These are phyloP conservation scores for Ascochyta rabiei DNA, from an alignment of 2,329 filamentous ascomycete species.

Conservation along the genomic window DNA sequence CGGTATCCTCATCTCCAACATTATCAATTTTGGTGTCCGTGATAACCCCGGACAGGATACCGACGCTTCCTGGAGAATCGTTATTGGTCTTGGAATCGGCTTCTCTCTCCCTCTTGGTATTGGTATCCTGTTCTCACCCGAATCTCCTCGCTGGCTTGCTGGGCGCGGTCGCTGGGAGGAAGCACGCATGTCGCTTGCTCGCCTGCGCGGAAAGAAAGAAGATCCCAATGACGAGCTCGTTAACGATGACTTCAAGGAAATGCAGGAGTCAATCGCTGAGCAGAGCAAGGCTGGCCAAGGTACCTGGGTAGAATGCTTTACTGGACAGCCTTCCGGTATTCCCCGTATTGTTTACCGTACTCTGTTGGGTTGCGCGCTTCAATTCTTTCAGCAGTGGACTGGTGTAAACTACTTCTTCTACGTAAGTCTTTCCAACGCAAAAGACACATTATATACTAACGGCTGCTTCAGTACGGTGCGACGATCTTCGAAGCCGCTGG, in stretches of 20 bases:
- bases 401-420: conserved; percentile 61
- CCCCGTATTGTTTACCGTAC: conserved; percentile 47
- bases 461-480: conserved; percentile 63
- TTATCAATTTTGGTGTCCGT: conserved; percentile 50
- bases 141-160: conserved; percentile 54
- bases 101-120: conserved; percentile 41
- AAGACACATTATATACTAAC: conserved; percentile 6
- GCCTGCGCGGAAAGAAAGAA: conserved; percentile 59
- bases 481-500: conserved; percentile 72
- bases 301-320: conserved; percentile 41
- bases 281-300: conserved; percentile 37
- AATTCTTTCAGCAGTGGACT: conserved; percentile 45
- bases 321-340: conserved; percentile 45
- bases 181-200: conserved; percentile 58
- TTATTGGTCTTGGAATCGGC: conserved; percentile 41
- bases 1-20: conserved; percentile 47
- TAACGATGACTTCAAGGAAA: conserved; percentile 58
- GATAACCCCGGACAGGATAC: conserved; percentile 47
- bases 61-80: conserved; percentile 44
- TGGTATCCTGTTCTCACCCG: conserved; percentile 39
- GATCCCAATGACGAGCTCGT: conserved; percentile 54
- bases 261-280: conserved; percentile 39
- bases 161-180: conserved; percentile 55
- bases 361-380: conserved; percentile 36
- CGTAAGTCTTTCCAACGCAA: conserved; percentile 22